phyloP scores from a whole-genome alignment of 805 yeast genomes.

The Brettanomyces naardenensis region DNA sequence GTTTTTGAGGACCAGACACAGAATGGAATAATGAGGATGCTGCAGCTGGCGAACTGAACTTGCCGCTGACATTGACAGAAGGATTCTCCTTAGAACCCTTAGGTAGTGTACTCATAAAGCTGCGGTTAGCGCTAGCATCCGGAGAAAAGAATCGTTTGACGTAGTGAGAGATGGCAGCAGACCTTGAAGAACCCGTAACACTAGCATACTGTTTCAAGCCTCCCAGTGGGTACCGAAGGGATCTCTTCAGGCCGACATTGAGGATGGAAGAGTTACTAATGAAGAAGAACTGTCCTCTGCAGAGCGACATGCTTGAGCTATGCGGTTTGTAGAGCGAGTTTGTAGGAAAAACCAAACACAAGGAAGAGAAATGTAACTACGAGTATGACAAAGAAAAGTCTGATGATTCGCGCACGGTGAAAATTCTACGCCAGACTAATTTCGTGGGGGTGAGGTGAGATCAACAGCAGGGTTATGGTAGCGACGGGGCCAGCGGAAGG shows the following conservation, averaged over 20 bases:
- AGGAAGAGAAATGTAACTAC: no score
- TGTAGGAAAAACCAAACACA: no score
- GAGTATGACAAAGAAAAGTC: no score
- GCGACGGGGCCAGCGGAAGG: neutral
- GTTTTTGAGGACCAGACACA: no score
- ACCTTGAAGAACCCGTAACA: conserved; percentile 2
- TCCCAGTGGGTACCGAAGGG: conserved; percentile 2
- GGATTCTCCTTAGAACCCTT: neutral
- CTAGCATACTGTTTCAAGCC: neutral
- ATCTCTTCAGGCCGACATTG: conserved; percentile 15
- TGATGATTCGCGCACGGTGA: no score
- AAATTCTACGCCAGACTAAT: no score
- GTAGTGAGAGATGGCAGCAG: conserved; percentile 2
- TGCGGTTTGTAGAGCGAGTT: no score
- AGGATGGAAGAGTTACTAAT: conserved; percentile 43
- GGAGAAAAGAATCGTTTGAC: conserved; percentile 2
- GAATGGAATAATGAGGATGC: no score
- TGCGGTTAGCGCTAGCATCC: neutral
- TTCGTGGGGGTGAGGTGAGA: no score
- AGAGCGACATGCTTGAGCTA: conserved; percentile 25
- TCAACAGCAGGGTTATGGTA: neutral
- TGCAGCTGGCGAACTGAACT: no score
- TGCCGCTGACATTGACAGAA: no score
- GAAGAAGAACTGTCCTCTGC: conserved; percentile 52
- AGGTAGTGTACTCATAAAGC: no score